Base-by-base conservation (phyloP, 2,329 filamentous ascomycete genomes). In the Pseudogymnoascus sp. region DNA sequence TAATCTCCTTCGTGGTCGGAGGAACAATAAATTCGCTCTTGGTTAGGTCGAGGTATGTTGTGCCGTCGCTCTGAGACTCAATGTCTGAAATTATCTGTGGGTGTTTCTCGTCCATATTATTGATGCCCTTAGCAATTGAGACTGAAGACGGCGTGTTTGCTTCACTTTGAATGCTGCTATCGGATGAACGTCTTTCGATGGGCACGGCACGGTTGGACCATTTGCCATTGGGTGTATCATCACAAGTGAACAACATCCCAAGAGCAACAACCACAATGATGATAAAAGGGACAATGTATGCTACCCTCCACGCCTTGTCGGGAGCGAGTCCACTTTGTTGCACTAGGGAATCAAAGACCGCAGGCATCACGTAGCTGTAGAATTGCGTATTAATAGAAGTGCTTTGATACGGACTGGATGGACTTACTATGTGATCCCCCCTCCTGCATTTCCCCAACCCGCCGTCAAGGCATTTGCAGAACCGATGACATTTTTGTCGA, bases 361-460 rank as follows among this genome's bases (percentile, higher is more conserved):
- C 90, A 1, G 92, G 91, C 91, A 96, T 96, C 67, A 93, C 83
- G 73, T 54, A 54, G 28, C 47, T 54, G 16, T 32, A 32, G 18
- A 9, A 34, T 22, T 8, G 9, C n/a, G 22, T 59, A 28, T 61
- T 16, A 62, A 43, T 47, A 35, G 20, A 8, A 22, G 14, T 22
- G 16, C 32, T 54, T 16, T 8, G 30, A 28, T 14, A 41, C 30
- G 50, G 9, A 14, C 90, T 64, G 90, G 89, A 73, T 93, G 95
- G 2, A 91, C 88, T 76, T 93, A 95, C 88, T 88, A 95, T 11
- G 91, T 96, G 66, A 96, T 88, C 61, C 92, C 92, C 65, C 91
- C 92, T 62, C 92, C 91, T 25, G 90, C 83, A 68, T 96, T 96
- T 59, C 91, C 92, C 77, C 89, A 87, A 12, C 92, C 92, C 41